Percentiles rank a stretch among this genome's conserved stretches.
These are phyloP conservation scores for Pouteria campechiana DNA, from an alignment of 179 eudicot genomes.

Conservation along the genomic window DNA sequence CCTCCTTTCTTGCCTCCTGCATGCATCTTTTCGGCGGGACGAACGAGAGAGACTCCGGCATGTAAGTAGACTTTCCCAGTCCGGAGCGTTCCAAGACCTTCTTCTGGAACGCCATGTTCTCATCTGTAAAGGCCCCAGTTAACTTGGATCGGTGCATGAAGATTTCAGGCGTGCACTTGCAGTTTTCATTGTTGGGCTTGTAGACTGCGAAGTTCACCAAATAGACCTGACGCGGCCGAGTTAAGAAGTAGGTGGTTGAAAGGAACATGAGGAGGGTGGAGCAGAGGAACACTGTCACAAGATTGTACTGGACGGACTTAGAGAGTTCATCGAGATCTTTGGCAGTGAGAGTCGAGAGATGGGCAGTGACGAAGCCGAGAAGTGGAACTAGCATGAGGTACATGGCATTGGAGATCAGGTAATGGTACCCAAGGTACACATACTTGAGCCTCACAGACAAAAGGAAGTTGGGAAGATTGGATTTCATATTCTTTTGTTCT, in stretches of 20 bases:
- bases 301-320: slow-evolving; percentile 6
- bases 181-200: slow-evolving; percentile 1
- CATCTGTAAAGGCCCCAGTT: slow-evolving; percentile 1
- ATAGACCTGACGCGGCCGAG: slow-evolving; percentile 8
- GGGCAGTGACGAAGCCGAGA: neutral
- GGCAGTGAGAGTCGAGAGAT: neutral
- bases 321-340: slow-evolving; percentile 2
- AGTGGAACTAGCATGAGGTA: slow-evolving; percentile 8
- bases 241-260: slow-evolving; percentile 3
- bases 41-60: neutral
- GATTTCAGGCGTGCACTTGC: slow-evolving; percentile 3
- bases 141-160: slow-evolving; percentile 1
- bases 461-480: slow-evolving; percentile 7
- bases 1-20: slow-evolving; percentile 3
- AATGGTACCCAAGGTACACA: slow-evolving; percentile 15
- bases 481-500: too few relatives aligned
- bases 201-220: slow-evolving; percentile 12
- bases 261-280: slow-evolving; percentile 2
- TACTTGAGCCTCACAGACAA: slow-evolving; percentile 10
- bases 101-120: slow-evolving; percentile 8
- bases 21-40: neutral
- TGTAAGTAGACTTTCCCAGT: slow-evolving; percentile 7
- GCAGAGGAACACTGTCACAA: slow-evolving; percentile 1
- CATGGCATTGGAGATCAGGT: slow-evolving; percentile 10
- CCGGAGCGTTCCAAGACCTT: slow-evolving; percentile 11